A percentile compares a stretch with the other conserved stretches of the same genome.
Evolutionary conservation across 75 land plant species (phyloP).

Genomic region (Cunninghamia lanceolata): DNA sequence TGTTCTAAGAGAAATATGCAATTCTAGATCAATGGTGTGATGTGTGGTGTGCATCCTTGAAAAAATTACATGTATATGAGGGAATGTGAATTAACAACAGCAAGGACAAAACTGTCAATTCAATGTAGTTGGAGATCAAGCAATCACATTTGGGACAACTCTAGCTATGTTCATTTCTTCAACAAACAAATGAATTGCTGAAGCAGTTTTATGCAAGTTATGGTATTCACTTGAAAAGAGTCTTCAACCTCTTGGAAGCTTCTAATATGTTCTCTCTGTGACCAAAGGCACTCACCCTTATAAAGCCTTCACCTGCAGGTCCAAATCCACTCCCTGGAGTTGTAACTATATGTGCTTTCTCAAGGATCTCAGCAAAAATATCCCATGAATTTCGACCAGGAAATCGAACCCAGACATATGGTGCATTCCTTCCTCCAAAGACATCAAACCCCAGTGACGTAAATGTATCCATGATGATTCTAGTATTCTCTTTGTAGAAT

Average conservation of each 20-base stretch:
- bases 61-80: neutral
- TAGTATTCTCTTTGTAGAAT: slow-evolving; percentile 48
- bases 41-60: neutral
- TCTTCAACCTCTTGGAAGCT: slow-evolving; percentile 33
- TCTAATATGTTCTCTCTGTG: slow-evolving; percentile 45
- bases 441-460: slow-evolving; percentile 40
- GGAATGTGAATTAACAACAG: neutral
- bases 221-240: slow-evolving; percentile 12
- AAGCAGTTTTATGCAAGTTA: neutral
- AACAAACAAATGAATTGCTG: neutral
- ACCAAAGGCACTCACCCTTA: slow-evolving; percentile 51
- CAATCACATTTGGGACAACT: neutral
- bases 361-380: slow-evolving; percentile 48
- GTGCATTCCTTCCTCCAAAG: slow-evolving; percentile 47
- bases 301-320: slow-evolving; percentile 53
- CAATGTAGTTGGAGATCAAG: neutral
- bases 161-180: neutral
- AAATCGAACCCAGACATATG: slow-evolving; percentile 54
- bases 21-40: neutral
- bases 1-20: neutral
- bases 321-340: slow-evolving; percentile 59
- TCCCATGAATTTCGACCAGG: slow-evolving; percentile 51
- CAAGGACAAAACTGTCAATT: neutral
- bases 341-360: slow-evolving; percentile 45
- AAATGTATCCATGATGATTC: slow-evolving; percentile 39